These are phyloP conservation scores for Setomelanomma holmii DNA, from an alignment of 2,329 filamentous ascomycete genomes.

Conservation along the genomic window DNA sequence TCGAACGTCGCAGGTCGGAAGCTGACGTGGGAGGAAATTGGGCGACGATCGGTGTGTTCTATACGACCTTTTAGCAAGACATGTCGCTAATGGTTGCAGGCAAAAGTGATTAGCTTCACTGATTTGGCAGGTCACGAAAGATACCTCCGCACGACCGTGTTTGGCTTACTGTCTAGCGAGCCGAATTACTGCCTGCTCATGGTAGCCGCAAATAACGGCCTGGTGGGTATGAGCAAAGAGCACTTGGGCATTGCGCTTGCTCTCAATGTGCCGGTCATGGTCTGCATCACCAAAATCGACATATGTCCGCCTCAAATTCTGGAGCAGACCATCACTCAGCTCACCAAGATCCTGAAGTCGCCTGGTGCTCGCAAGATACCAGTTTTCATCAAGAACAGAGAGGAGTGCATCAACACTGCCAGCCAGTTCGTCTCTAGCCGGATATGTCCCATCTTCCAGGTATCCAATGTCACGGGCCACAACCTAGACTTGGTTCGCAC, in stretches of 20 bases:
- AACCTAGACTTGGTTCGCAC: slow-evolving; percentile 88
- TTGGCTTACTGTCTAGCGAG: slow-evolving; percentile 90
- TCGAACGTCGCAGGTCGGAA: slow-evolving; percentile 84
- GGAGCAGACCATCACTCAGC: slow-evolving; percentile 88
- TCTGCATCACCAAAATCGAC: slow-evolving; percentile 97
- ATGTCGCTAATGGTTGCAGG: slow-evolving; percentile 44
- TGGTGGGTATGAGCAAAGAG: slow-evolving; percentile 98
- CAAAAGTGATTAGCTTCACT: slow-evolving; percentile 96
- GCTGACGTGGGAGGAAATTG: slow-evolving; percentile 97
- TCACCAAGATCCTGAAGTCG: slow-evolving; percentile 91
- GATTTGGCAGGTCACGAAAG: slow-evolving; percentile 95
- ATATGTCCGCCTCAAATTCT: slow-evolving; percentile 97
- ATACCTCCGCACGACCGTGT: slow-evolving; percentile 94
- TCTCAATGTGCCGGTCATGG: slow-evolving; percentile 96
- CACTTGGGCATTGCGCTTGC: slow-evolving; percentile 94
- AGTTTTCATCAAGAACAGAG: slow-evolving; percentile 89
- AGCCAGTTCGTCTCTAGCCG: slow-evolving; percentile 94
- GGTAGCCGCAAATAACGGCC: slow-evolving; percentile 96
- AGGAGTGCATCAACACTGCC: slow-evolving; percentile 93
- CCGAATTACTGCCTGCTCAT: slow-evolving; percentile 98
- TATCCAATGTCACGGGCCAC: slow-evolving; percentile 95
- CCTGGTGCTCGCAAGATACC: slow-evolving; percentile 94
- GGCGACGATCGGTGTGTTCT: slow-evolving; percentile 73
- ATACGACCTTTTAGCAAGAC: neutral
- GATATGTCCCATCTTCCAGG: slow-evolving; percentile 96